Evolutionary conservation across 805 yeast species (phyloP).

Genomic region (Starmera dryadoides): DNA sequence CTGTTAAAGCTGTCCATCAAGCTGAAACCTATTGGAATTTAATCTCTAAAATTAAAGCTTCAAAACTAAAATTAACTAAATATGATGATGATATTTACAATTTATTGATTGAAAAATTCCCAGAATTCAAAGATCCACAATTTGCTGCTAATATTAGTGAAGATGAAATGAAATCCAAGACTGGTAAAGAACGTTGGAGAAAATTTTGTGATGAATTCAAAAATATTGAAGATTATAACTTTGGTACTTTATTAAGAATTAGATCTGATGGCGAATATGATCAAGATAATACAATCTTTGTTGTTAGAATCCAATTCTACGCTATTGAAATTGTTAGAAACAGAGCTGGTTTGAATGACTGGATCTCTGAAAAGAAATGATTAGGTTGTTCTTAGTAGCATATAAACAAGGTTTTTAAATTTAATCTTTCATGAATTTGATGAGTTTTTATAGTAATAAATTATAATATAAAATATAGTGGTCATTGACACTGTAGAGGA

Average conservation of each 20-base stretch:
- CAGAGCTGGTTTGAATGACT: constrained; percentile 83
- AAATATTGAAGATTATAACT: constrained; percentile 84
- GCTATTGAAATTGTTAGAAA: constrained; percentile 94
- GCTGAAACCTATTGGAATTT: constrained; percentile 92
- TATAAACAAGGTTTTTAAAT: too few relatives aligned
- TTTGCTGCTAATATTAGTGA: constrained; percentile 57
- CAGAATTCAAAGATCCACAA: constrained; percentile 69
- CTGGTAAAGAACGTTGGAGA: constrained; percentile 90
- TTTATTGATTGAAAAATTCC: constrained; percentile 62
- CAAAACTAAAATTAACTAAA: constrained; percentile 65
- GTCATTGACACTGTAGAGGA: too few relatives aligned
- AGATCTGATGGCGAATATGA: constrained; percentile 66
- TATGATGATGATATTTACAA: constrained; percentile 65
- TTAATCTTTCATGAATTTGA: too few relatives aligned
- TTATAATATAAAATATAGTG: too few relatives aligned
- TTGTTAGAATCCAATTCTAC: constrained; percentile 87
- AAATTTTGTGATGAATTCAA: constrained; percentile 76
- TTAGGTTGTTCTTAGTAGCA: too few relatives aligned
- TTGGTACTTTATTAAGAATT: constrained; percentile 88
- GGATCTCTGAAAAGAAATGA: constrained; percentile 46
- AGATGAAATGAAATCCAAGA: constrained; percentile 70
- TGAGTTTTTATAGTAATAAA: too few relatives aligned
- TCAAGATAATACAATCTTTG: constrained; percentile 81
- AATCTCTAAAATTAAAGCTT: constrained; percentile 68
- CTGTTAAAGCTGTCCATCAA: constrained; percentile 94